Conservation (phyloP, 305 asterid genomes). For the Fraxinus angustifolia region DNA sequence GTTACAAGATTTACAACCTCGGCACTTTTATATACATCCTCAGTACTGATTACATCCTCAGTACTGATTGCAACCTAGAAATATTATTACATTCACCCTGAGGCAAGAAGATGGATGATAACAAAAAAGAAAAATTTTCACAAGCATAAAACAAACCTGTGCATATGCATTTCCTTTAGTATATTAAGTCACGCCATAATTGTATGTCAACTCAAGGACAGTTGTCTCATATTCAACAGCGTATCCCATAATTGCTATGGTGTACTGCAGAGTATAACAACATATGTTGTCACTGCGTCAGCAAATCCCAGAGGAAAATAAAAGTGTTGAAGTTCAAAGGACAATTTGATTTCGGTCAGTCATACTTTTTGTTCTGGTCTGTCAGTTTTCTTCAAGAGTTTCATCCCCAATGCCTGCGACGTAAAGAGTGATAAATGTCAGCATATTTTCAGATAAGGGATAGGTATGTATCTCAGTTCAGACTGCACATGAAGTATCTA, state of each 20-base stretch:
- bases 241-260: conserved; percentile 87
- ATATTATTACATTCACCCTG: background rate
- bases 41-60: conserved; percentile 77
- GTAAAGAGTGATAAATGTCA: conserved; percentile 2
- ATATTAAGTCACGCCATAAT: conserved; percentile 87
- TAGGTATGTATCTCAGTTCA: background rate
- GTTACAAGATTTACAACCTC: conserved; percentile 70
- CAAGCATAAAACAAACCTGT: conserved; percentile 51
- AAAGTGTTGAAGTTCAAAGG: background rate
- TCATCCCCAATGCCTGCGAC: conserved; percentile 86
- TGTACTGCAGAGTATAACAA: conserved; percentile 48
- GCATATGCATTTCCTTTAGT: conserved; percentile 96
- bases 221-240: conserved; percentile 79
- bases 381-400: conserved; percentile 64
- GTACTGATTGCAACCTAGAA: conserved; percentile 73
- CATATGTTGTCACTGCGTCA: background rate
- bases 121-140: background rate
- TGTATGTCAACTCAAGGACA: conserved; percentile 87
- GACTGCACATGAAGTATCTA: background rate
- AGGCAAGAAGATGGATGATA: conserved; percentile 9
- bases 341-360: background rate
- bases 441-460: conserved; percentile 1
- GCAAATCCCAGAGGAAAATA: background rate
- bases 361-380: conserved; percentile 86
- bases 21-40: conserved; percentile 83